Evolutionary conservation across 2,329 filamentous ascomycete genomes (phyloP).

Genomic region (Verticillium nonalfalfae): DNA sequence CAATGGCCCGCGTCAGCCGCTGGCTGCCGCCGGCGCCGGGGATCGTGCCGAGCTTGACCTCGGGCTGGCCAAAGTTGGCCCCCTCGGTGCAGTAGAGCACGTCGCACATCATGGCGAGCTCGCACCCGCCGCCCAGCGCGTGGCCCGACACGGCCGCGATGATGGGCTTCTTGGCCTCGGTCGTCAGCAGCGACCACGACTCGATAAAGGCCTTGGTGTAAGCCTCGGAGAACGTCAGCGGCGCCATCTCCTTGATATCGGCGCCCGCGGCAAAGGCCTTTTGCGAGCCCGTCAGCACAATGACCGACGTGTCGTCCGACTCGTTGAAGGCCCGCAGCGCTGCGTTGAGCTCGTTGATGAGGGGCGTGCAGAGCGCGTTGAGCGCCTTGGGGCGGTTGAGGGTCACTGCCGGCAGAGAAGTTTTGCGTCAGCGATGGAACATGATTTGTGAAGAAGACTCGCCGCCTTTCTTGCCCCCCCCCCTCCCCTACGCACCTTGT

Average conservation of each 20-base stretch:
- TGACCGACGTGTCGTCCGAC: constrained; percentile 63
- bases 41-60: constrained; percentile 91
- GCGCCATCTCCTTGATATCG: constrained; percentile 98
- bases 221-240: constrained; percentile 79
- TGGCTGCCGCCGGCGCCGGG: constrained; percentile 91
- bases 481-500: constrained; percentile 54
- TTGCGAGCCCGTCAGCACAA: constrained; percentile 81
- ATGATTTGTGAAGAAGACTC: too few species aligned
- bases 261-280: constrained; percentile 93
- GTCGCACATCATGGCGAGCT: constrained; percentile 96
- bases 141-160: constrained; percentile 93
- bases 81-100: constrained; percentile 81
- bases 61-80: constrained; percentile 93
- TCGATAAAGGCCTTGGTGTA: constrained; percentile 93
- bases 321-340: constrained; percentile 66
- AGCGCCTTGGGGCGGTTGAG: constrained; percentile 91
- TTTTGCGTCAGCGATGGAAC: too few species aligned
- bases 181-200: constrained; percentile 82
- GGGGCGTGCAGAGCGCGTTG: constrained; percentile 86
- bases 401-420: constrained; percentile 55
- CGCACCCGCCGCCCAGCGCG: constrained; percentile 90
- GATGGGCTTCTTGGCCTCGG: constrained; percentile 83
- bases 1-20: constrained; percentile 74
- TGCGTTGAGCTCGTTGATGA: constrained; percentile 84
- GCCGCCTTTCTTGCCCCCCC: too few species aligned